Conservation (phyloP, 2,329 filamentous ascomycete species). For the Neonectria hederae region DNA sequence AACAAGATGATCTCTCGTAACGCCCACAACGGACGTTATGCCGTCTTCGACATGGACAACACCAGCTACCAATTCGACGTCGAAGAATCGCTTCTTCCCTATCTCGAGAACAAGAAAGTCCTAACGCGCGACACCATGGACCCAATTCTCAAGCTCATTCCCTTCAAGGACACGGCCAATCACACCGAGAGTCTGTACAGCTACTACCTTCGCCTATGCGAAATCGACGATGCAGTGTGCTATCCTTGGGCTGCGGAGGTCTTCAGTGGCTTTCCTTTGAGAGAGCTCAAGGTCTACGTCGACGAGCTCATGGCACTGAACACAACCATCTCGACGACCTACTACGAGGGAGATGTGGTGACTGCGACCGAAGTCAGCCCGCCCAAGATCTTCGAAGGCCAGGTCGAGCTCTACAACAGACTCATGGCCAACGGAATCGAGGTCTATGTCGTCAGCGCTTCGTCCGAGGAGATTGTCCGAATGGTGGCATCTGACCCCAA, state of each 20-base stretch:
- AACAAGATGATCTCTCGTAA: constrained; percentile 51
- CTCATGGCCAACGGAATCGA: constrained; percentile 55
- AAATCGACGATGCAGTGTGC: constrained; percentile 52
- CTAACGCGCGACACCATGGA: constrained; percentile 53
- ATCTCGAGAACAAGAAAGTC: constrained; percentile 53
- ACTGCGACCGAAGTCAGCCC: constrained; percentile 43
- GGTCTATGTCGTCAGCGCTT: constrained; percentile 54
- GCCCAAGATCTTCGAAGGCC: constrained; percentile 51
- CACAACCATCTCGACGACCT: constrained; percentile 48
- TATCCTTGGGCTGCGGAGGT: constrained; percentile 56
- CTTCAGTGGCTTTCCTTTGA: constrained; percentile 54
- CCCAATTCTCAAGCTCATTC: constrained; percentile 51
- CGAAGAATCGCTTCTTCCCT: constrained; percentile 56
- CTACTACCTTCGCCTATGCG: constrained; percentile 56
- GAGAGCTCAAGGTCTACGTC: constrained; percentile 56
- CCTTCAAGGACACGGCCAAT: constrained; percentile 52
- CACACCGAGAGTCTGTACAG: constrained; percentile 55
- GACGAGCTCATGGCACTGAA: constrained; percentile 58
- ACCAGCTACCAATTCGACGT: constrained; percentile 54
- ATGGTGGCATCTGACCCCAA: constrained; percentile 56
- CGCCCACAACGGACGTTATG: constrained; percentile 50
- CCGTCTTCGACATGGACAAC: constrained; percentile 58
- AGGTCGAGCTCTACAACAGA: constrained; percentile 55
- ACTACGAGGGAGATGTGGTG: constrained; percentile 48
- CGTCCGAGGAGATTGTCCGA: constrained; percentile 56